A percentile compares a stretch with the other conserved stretches of the same genome.
Conservation (phyloP, 345 rosid species). For the Arabidopsis arenosa region DNA sequence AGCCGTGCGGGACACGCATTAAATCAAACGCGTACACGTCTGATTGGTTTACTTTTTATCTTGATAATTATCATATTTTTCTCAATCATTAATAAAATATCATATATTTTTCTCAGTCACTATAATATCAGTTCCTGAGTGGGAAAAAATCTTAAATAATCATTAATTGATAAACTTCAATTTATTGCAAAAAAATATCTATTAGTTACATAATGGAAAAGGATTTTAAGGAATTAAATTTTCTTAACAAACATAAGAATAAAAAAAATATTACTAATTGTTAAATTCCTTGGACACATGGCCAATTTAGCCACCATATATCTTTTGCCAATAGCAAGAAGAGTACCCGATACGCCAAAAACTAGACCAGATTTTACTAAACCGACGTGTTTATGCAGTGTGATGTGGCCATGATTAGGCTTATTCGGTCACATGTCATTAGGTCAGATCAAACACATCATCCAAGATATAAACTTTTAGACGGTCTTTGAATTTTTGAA, state of each 20-base stretch:
- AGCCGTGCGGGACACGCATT: slow-evolving; percentile 7
- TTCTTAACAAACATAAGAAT: background rate
- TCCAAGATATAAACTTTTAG: background rate
- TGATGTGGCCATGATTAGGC: background rate
- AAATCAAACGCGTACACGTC: slow-evolving; percentile 8
- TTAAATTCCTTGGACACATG: background rate
- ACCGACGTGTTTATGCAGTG: background rate
- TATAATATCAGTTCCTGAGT: background rate
- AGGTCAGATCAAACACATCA: background rate
- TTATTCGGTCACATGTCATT: background rate
- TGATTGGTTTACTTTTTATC: background rate
- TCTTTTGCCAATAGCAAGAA: background rate
- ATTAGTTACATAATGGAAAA: background rate
- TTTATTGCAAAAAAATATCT: background rate
- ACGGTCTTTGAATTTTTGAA: too few relatives aligned
- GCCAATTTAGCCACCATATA: background rate
- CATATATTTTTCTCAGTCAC: too few relatives aligned
- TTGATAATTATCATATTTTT: background rate
- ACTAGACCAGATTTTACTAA: background rate
- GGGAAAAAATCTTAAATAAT: background rate
- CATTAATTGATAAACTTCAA: background rate
- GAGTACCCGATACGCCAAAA: background rate
- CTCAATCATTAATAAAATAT: background rate
- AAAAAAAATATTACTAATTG: too few relatives aligned
- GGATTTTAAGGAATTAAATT: background rate